phyloP scores from a whole-genome alignment of 305 asterid species.

The Plantago rigida region DNA sequence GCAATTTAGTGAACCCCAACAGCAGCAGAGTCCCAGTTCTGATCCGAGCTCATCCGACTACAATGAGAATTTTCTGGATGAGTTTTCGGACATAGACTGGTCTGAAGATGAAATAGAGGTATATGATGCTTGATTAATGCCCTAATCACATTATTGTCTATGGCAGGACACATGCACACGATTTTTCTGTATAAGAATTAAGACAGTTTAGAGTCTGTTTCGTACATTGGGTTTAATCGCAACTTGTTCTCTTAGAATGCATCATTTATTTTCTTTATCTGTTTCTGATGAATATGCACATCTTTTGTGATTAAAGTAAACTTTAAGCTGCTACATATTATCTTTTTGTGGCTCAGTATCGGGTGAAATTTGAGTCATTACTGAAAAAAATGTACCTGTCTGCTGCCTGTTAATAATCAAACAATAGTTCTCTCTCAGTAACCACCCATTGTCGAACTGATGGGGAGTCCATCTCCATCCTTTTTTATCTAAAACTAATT shows the following conservation, averaged over 20 bases:
- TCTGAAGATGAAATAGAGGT: conserved; percentile 35
- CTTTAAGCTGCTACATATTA: background rate
- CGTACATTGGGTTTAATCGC: background rate
- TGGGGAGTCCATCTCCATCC: background rate
- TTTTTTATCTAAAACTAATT: no score
- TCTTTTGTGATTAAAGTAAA: background rate
- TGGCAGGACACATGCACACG: background rate
- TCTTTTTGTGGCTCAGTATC: background rate
- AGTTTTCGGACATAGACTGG: conserved; percentile 38
- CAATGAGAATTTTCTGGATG: conserved; percentile 31
- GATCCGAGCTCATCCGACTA: conserved; percentile 41
- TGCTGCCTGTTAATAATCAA: background rate
- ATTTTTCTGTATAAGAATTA: background rate
- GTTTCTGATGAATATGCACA: background rate
- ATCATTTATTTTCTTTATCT: background rate
- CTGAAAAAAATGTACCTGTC: background rate
- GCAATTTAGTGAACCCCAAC: conserved; percentile 18
- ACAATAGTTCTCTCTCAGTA: background rate
- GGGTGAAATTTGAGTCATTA: background rate
- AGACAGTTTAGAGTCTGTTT: background rate
- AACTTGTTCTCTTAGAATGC: background rate
- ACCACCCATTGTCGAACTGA: background rate
- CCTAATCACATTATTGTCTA: conserved; percentile 4
- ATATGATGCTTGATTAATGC: conserved; percentile 4
- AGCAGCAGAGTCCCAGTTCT: conserved; percentile 25